These are phyloP conservation scores for Mycena belliarum DNA, from an alignment of 768 basidiomycete genomes.

Conservation along the genomic window DNA sequence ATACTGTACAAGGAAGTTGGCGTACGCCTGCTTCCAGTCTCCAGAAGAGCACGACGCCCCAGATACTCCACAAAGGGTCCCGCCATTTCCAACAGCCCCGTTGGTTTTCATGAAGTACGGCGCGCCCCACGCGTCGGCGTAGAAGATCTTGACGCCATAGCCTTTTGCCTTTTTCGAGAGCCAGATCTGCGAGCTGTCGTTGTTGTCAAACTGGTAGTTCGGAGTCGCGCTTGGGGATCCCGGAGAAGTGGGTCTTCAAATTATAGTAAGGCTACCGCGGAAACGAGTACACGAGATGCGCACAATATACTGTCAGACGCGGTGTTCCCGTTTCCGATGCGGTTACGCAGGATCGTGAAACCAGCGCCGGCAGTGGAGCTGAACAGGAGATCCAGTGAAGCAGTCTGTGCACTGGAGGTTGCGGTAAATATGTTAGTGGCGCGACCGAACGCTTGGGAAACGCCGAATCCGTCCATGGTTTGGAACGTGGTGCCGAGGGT, in stretches of 20 bases:
- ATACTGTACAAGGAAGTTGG: slow-evolving; percentile 13
- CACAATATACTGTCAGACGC: slow-evolving; percentile 7
- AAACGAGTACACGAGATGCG: neutral
- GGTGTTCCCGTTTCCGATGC: slow-evolving; percentile 17
- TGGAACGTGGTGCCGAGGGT: slow-evolving; percentile 11
- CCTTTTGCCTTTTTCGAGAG: slow-evolving; percentile 12
- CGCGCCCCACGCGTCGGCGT: slow-evolving; percentile 17
- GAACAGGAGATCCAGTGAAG: slow-evolving; percentile 12
- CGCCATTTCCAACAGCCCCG: slow-evolving; percentile 9
- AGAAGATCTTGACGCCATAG: slow-evolving; percentile 10
- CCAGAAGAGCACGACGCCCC: slow-evolving; percentile 10
- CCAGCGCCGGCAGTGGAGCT: slow-evolving; percentile 13
- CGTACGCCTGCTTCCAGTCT: slow-evolving; percentile 17
- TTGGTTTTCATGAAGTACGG: slow-evolving; percentile 19
- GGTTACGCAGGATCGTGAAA: slow-evolving; percentile 16
- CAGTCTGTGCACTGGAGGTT: slow-evolving; percentile 6
- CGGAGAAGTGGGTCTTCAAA: neutral
- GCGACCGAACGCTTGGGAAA: slow-evolving; percentile 14
- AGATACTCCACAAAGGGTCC: slow-evolving; percentile 12
- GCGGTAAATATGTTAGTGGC: slow-evolving; percentile 7
- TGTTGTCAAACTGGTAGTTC: slow-evolving; percentile 7
- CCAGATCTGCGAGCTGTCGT: slow-evolving; percentile 14
- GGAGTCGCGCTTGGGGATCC: slow-evolving; percentile 10
- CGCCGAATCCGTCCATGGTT: slow-evolving; percentile 15
- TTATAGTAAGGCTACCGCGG: neutral